A percentile compares a stretch with the other conserved stretches of the same genome.
Evolutionary conservation across 192 early-diverging fungal genomes (phyloP).

Genomic region (Podila epicladia): DNA sequence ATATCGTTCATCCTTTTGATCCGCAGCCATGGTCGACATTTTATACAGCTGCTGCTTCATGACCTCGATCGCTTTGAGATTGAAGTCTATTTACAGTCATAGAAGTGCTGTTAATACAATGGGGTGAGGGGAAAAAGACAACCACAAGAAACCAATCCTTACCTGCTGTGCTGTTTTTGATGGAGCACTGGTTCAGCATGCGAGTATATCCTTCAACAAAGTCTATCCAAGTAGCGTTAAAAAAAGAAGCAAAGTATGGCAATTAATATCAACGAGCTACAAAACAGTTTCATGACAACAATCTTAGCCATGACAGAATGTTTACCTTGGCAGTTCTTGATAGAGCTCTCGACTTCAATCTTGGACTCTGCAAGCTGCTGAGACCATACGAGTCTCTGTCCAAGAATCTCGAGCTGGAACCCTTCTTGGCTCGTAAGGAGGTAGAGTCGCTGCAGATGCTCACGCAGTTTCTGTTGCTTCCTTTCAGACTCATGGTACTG

Average conservation of each 20-base stretch:
- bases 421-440: slow-evolving; percentile 20
- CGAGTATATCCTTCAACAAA: slow-evolving; percentile 20
- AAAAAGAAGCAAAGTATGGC: background rate
- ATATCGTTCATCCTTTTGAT: slow-evolving; percentile 27
- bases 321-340: slow-evolving; percentile 20
- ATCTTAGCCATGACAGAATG: background rate
- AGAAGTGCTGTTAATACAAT: background rate
- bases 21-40: slow-evolving; percentile 6
- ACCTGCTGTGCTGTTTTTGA: slow-evolving; percentile 21
- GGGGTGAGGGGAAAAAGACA: background rate
- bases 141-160: background rate
- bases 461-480: slow-evolving; percentile 19
- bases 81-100: slow-evolving; percentile 11
- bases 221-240: background rate
- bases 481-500: slow-evolving; percentile 46
- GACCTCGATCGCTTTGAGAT: slow-evolving; percentile 12
- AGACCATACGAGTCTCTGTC: slow-evolving; percentile 43
- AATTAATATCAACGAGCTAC: background rate
- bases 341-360: slow-evolving; percentile 9
- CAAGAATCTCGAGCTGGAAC: slow-evolving; percentile 48
- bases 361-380: slow-evolving; percentile 35
- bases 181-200: slow-evolving; percentile 15
- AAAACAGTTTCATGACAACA: background rate
- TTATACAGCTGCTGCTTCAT: slow-evolving; percentile 29
- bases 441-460: slow-evolving; percentile 23